A percentile compares a stretch with the other conserved stretches of the same genome.
Conservation (phyloP, 202 grass and related monocot species). For the Schoenoplectus triqueter region DNA sequence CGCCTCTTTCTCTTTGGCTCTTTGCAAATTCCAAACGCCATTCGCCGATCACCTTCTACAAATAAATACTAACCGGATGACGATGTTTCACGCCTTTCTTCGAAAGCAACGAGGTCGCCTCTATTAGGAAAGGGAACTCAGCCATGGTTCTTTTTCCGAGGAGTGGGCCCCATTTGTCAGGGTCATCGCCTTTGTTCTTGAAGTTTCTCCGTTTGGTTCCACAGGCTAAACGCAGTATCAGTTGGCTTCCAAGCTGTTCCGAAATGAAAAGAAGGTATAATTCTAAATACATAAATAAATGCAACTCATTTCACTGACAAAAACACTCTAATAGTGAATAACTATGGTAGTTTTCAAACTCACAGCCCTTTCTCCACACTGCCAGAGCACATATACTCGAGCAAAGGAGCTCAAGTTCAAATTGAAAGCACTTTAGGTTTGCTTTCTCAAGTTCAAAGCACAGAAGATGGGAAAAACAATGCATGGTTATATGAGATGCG, state of each 20-base stretch:
- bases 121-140: neutral
- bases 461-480: neutral
- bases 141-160: constrained; percentile 1
- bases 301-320: neutral
- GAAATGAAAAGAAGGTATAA: neutral
- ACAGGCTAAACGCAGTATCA: neutral
- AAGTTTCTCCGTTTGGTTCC: neutral
- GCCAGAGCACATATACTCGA: neutral
- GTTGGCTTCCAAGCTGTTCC: neutral
- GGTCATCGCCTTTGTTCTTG: neutral
- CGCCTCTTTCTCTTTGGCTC: neutral
- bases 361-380: constrained; percentile 5
- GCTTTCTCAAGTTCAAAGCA: neutral
- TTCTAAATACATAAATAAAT: neutral
- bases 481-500: constrained; percentile 9
- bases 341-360: neutral
- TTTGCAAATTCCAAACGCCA: neutral
- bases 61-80: neutral
- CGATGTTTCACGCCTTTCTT: too few relatives aligned
- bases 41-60: neutral
- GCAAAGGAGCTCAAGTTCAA: neutral
- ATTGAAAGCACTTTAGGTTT: neutral
- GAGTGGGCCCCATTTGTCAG: neutral
- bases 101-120: too few relatives aligned
- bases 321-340: neutral